Evolutionary conservation across 176 grass and related monocot genomes (phyloP), one percentile per base, ranked within the genome.

Genomic region (Pharus latifolius): DNA sequence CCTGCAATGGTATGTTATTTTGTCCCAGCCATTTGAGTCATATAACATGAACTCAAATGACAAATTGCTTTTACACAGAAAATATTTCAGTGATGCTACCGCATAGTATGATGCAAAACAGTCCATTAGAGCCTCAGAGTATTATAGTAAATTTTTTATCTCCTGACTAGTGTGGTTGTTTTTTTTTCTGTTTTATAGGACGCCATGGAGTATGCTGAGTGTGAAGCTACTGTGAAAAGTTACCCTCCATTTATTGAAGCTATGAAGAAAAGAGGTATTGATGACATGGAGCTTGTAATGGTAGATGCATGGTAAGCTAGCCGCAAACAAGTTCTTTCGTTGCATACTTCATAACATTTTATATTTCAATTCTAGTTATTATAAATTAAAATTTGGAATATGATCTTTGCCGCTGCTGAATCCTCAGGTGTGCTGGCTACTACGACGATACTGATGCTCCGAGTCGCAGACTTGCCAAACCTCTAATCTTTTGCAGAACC

Each of bases 191-290:
- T 75, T 78, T 77, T 33, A 38, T 67, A 99, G 96, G 96, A 99
- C 74, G 96, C 96, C 35, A 84, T 84, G 80, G 96, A 99, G 66
- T 99, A 99, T 82, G 96, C 96, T 69, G 96, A 99, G 62, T 99
- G 96, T 63, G 96, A 99, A 88, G 96, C 96, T 63, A 84, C 67
- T 37, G 96, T 99, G 14, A 99, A 99, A 79, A 77, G 66, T 84
- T 91, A 94, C 63, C 90, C 96, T 63, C 84, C 84, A 56, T 99
- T 99, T 56, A 79, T 99, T 67, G 96, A 99, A 87, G 96, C 90
- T 68, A 99, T 99, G 96, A 95, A 88, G 70, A 94, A 80, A 89
- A 94, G 96, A 84, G 96, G 53, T 57, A 58, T 85, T n/a, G 83
- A 83, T 63, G 85, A 88, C 38, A 88, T 88, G 80, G 80, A 88